Conservation (phyloP, 2,329 filamentous ascomycete genomes). For the Colletotrichum musicola region DNA sequence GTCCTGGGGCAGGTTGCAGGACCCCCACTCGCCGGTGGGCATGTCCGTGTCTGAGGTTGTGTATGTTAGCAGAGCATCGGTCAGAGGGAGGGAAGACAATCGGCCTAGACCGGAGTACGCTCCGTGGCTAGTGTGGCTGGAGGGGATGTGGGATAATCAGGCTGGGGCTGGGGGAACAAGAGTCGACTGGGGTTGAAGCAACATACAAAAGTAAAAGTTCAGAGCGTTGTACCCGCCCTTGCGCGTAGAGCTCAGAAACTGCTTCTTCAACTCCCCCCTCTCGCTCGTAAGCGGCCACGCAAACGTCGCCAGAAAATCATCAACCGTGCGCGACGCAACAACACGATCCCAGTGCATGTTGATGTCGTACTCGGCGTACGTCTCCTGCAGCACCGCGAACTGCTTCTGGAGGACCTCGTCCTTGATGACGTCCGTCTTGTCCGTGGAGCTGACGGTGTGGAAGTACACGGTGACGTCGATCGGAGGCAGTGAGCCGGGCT, state of each 20-base stretch:
- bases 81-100: too few species aligned
- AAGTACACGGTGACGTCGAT: neutral
- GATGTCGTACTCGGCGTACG: neutral
- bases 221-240: neutral
- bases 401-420: neutral
- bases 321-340: slow-evolving; percentile 41
- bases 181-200: too few species aligned
- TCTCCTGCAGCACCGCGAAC: neutral
- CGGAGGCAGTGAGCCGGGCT: neutral
- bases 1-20: slow-evolving; percentile 54
- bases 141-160: too few species aligned
- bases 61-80: too few species aligned
- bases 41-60: too few species aligned
- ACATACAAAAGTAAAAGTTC: neutral
- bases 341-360: neutral
- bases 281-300: neutral
- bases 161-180: too few species aligned
- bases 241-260: neutral
- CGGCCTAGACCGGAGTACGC: too few species aligned
- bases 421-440: neutral
- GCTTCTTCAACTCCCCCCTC: neutral
- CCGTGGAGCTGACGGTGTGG: neutral
- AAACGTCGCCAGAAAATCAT: neutral
- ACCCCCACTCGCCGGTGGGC: slow-evolving; percentile 45
- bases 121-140: too few species aligned